Base-by-base conservation (phyloP, 106 monocot genomes). In the Alisma plantagoaquatica region DNA sequence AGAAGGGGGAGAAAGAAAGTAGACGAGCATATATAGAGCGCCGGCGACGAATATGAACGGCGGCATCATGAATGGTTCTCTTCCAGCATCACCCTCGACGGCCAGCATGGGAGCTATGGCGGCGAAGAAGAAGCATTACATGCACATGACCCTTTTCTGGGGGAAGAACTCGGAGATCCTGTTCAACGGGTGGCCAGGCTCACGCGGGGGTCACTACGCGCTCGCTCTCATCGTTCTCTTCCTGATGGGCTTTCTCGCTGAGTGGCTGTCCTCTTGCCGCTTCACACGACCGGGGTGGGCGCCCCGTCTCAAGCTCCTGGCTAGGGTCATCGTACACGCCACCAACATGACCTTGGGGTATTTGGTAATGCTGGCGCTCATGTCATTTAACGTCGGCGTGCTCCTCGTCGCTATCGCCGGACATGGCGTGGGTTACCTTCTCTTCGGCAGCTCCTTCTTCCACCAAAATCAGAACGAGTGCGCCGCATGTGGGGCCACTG, bases 111-210 rank as follows among this genome's bases (percentile, higher is more conserved):
- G n/a, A n/a, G n/a, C n/a, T n/a, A n/a, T n/a, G n/a, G n/a, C n/a
- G n/a, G n/a, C n/a, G n/a, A n/a, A n/a, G n/a, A n/a, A n/a, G n/a
- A n/a, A n/a, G n/a, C n/a, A n/a, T 22, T 64, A 29, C 64, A 64
- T 53, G 5, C 72, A 68, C 77, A 86, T 77, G 86, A 77, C 80
- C 47, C 80, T 86, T 63, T 80, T 67, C 56, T 86, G 86, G 86
- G 80, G 81, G 23, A 56, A 60, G 42, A 56, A 86, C 54, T 63
- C 74, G 12, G 74, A 74, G 67, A 65, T 81, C 53, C 71, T 87
- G n/a, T 81, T 87, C 68, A 3, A 29, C 6, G 71, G 70, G 23
- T 87, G 86, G 86, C 81, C 86, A 1, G 86, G 77, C 1, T 42
- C 66, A 5, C 41, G 74, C 2, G 27, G 59, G 10, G 86, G 81